Evolutionary conservation across 2,329 filamentous ascomycete species (phyloP).

Genomic region (Phaeosphaeriaceae sp.): DNA sequence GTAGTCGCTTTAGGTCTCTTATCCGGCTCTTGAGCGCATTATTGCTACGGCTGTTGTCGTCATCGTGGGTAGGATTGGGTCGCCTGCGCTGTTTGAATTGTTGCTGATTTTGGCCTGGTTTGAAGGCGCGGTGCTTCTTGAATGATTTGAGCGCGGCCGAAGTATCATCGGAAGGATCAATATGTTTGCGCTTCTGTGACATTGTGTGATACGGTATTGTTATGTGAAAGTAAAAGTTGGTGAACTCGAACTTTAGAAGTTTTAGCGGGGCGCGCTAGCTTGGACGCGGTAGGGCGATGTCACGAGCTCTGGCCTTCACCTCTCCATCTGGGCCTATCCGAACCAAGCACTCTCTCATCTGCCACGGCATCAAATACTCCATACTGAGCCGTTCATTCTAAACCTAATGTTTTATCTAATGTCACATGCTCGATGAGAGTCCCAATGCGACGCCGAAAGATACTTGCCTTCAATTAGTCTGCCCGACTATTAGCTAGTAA

Average conservation of each 20-base stretch:
- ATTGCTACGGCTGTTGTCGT: constrained; percentile 45
- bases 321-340: background rate
- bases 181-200: constrained; percentile 47
- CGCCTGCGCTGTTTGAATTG: constrained; percentile 25
- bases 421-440: background rate
- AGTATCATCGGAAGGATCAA: constrained; percentile 23
- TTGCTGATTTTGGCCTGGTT: constrained; percentile 19
- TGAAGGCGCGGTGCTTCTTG: constrained; percentile 36
- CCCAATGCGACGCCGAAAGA: background rate
- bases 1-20: constrained; percentile 70
- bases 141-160: constrained; percentile 13
- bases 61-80: constrained; percentile 28
- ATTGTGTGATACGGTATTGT: constrained; percentile 22
- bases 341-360: no score
- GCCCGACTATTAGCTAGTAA: constrained; percentile 20
- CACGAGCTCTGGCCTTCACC: constrained; percentile 29
- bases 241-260: constrained; percentile 28
- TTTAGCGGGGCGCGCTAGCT: constrained; percentile 37
- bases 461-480: background rate
- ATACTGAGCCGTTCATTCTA: no score
- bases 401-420: background rate
- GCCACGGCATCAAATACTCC: no score
- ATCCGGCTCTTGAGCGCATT: constrained; percentile 74
- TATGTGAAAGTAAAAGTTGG: constrained; percentile 4
- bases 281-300: constrained; percentile 24